phyloP scores from a whole-genome alignment of 768 basidiomycete genomes.

The Gelatoporia subvermispora region DNA sequence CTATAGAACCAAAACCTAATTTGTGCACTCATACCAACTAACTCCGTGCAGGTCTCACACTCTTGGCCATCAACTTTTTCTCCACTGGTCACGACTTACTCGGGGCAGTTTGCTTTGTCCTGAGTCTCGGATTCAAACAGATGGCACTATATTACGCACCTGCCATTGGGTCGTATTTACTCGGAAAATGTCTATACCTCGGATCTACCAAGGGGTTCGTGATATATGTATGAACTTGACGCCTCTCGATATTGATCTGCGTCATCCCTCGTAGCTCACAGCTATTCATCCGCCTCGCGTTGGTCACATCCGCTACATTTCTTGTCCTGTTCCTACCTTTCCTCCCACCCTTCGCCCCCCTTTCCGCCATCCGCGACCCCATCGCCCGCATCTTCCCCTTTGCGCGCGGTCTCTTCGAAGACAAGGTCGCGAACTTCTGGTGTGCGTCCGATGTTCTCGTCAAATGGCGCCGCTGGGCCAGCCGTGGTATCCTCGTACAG shows the following conservation, averaged over 20 bases:
- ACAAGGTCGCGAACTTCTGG: slow-evolving; percentile 98
- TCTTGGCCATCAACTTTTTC: slow-evolving; percentile 68
- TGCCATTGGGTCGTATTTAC: slow-evolving; percentile 83
- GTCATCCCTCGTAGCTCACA: slow-evolving; percentile 23
- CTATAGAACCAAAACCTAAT: background rate
- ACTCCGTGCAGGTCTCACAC: slow-evolving; percentile 49
- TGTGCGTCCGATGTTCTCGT: slow-evolving; percentile 85
- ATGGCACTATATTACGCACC: slow-evolving; percentile 95
- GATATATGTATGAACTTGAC: background rate
- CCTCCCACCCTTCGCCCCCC: slow-evolving; percentile 57
- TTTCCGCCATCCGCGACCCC: slow-evolving; percentile 49
- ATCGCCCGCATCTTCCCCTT: slow-evolving; percentile 89
- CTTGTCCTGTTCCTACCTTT: slow-evolving; percentile 73
- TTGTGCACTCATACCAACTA: background rate
- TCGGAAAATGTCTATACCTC: slow-evolving; percentile 85
- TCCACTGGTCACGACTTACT: slow-evolving; percentile 62
- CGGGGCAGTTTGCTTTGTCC: slow-evolving; percentile 76
- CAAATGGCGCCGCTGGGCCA: slow-evolving; percentile 71
- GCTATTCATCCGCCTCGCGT: slow-evolving; percentile 63
- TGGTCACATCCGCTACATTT: slow-evolving; percentile 61
- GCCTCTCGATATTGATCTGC: background rate
- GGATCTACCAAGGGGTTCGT: slow-evolving; percentile 67
- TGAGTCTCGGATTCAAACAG: slow-evolving; percentile 91
- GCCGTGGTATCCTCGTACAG: slow-evolving; percentile 48
- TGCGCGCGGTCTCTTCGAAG: slow-evolving; percentile 84